A percentile compares a stretch with the other conserved stretches of the same genome.
phyloP scores from a whole-genome alignment of 352 stramenopile genomes.

The Phytophthora meadii region DNA sequence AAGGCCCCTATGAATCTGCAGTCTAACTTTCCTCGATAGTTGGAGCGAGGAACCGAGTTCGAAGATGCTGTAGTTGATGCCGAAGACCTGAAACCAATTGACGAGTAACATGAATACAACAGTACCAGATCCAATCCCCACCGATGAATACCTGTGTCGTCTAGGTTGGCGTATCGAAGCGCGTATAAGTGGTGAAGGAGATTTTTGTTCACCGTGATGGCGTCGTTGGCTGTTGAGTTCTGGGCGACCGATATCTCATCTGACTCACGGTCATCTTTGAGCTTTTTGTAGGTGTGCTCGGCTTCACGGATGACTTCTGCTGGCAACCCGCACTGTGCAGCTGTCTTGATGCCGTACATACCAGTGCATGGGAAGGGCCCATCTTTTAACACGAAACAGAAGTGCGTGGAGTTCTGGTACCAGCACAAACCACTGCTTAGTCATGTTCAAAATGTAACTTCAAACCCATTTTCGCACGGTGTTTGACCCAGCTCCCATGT shows the following conservation, averaged over 20 bases:
- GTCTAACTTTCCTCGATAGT: constrained; percentile 16
- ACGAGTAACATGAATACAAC: not conserved
- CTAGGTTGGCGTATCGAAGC: constrained; percentile 67
- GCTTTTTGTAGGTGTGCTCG: constrained; percentile 48
- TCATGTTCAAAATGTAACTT: not conserved
- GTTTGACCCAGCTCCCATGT: constrained; percentile 61
- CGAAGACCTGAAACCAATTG: constrained; percentile 48
- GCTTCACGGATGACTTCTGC: constrained; percentile 65
- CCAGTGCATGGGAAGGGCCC: constrained; percentile 60
- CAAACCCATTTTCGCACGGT: constrained; percentile 33
- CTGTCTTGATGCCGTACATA: constrained; percentile 88
- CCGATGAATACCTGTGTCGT: constrained; percentile 50
- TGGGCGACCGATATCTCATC: constrained; percentile 17
- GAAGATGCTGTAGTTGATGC: constrained; percentile 73
- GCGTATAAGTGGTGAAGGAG: constrained; percentile 80
- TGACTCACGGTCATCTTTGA: constrained; percentile 30
- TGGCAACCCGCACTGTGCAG: constrained; percentile 77
- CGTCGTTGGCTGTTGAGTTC: constrained; percentile 12
- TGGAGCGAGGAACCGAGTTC: constrained; percentile 53
- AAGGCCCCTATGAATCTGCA: not conserved
- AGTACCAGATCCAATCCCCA: not conserved
- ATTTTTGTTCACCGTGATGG: constrained; percentile 45
- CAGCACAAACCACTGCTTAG: constrained; percentile 4
- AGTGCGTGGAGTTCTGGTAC: constrained; percentile 55
- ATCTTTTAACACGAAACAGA: constrained; percentile 76